These are phyloP conservation scores for Blastobotrys attinorum DNA, from an alignment of 805 yeast species.

Conservation along the genomic window DNA sequence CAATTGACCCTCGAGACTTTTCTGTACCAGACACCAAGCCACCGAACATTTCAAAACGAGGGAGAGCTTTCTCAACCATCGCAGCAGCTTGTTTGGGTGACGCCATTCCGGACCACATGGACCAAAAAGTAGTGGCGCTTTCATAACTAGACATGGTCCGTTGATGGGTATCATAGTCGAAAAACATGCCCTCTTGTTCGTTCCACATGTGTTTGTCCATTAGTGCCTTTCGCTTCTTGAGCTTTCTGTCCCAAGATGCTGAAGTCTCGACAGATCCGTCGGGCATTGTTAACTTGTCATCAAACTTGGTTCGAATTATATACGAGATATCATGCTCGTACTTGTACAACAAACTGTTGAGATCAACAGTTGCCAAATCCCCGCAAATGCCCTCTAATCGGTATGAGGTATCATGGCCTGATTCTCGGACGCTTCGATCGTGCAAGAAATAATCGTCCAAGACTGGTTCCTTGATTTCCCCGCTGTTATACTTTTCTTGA, in stretches of 20 bases:
- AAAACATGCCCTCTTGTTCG: conserved; percentile 66
- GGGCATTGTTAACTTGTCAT: conserved; percentile 37
- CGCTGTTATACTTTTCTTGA: conserved; percentile 59
- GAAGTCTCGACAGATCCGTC: conserved; percentile 39
- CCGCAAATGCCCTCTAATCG: conserved; percentile 88
- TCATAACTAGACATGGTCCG: conserved; percentile 57
- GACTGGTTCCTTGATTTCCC: conserved; percentile 62
- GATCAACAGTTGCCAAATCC: conserved; percentile 80
- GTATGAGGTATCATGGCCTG: conserved; percentile 93
- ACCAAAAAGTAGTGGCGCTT: conserved; percentile 87
- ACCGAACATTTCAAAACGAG: conserved; percentile 74
- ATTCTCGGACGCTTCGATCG: conserved; percentile 91
- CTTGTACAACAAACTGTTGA: conserved; percentile 78
- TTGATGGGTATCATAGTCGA: conserved; percentile 68
- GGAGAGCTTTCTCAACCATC: conserved; percentile 50
- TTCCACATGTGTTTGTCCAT: conserved; percentile 78
- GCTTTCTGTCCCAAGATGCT: conserved; percentile 53
- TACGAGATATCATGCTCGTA: conserved; percentile 80
- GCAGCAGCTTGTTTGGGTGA: conserved; percentile 57
- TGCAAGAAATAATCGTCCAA: conserved; percentile 83
- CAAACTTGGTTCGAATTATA: conserved; percentile 49
- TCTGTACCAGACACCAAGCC: conserved; percentile 84
- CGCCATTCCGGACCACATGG: conserved; percentile 77
- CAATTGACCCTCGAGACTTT: conserved; percentile 61
- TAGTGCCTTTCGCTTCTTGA: conserved; percentile 43